phyloP scores from a whole-genome alignment of 805 yeast genomes.

The Hanseniaspora nectarophila region DNA sequence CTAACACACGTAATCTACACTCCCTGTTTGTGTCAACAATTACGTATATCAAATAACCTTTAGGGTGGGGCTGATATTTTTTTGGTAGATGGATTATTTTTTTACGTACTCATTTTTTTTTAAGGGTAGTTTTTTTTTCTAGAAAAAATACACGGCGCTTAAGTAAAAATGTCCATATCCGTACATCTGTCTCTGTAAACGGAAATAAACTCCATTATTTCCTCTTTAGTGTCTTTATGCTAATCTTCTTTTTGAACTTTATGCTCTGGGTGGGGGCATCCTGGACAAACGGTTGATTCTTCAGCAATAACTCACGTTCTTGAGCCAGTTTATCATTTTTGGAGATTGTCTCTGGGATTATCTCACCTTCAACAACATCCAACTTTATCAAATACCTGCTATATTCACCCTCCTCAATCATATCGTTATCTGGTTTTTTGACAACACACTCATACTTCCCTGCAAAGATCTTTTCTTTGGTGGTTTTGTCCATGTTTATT shows the following conservation, averaged over 20 bases:
- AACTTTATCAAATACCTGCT: conserved; percentile 7
- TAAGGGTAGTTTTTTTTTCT: no score
- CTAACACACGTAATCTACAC: no score
- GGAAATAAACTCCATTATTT: not conserved
- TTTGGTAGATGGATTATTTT: no score
- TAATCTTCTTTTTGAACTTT: not conserved
- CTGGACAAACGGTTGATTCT: not conserved
- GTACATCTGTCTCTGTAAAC: no score
- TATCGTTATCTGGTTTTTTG: conserved; percentile 15
- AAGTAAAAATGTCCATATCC: no score
- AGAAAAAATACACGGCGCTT: no score
- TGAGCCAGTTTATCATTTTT: not conserved
- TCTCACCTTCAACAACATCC: not conserved
- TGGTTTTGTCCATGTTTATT: not conserved
- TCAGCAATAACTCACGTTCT: not conserved
- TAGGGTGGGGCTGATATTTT: no score
- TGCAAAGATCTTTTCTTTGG: not conserved
- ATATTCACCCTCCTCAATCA: conserved; percentile 11
- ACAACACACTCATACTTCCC: not conserved
- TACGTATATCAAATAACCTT: no score
- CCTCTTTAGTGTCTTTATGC: not conserved
- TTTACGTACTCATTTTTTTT: no score
- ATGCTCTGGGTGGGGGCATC: not conserved
- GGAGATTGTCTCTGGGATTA: not conserved
- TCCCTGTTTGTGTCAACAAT: no score